A percentile compares a stretch with the other conserved stretches of the same genome.
Conservation (phyloP, 73 alveolate species). For the Blepharisma stoltei region DNA sequence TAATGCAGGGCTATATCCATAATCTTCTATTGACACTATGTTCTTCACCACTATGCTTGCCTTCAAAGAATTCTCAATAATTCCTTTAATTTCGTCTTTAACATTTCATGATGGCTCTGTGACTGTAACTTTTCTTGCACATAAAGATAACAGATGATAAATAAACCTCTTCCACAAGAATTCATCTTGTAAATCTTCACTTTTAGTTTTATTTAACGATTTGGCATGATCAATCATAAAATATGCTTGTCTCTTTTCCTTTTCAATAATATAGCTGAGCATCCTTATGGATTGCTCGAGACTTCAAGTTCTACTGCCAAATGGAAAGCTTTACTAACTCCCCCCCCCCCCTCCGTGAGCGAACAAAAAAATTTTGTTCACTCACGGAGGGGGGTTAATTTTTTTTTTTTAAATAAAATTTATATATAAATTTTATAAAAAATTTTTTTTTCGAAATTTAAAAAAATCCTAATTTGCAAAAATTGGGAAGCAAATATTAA, state of each 20-base stretch:
- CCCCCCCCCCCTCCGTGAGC: no score
- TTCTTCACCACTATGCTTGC: background rate
- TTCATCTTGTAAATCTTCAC: background rate
- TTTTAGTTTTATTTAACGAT: background rate
- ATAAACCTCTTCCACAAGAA: constrained; percentile 5
- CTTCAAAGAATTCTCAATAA: background rate
- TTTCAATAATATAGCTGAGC: background rate
- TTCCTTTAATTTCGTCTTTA: background rate
- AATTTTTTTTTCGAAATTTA: no score
- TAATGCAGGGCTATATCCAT: background rate
- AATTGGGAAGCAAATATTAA: no score
- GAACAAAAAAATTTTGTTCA: no score
- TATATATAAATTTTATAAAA: no score
- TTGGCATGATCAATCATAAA: background rate
- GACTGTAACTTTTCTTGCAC: background rate
- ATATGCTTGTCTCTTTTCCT: constrained; percentile 12
- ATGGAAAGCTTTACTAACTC: no score
- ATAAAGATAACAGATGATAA: background rate
- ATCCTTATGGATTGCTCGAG: background rate
- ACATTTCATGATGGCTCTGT: background rate
- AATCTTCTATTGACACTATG: constrained; percentile 4
- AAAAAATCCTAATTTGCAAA: no score
- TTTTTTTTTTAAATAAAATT: no score
- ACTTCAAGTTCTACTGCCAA: background rate
- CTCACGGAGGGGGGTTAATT: no score